Percentiles rank a stretch among this genome's conserved stretches.
phyloP scores from a whole-genome alignment of 1,139 yeast genomes.

The Suhomyces wounanorum region DNA sequence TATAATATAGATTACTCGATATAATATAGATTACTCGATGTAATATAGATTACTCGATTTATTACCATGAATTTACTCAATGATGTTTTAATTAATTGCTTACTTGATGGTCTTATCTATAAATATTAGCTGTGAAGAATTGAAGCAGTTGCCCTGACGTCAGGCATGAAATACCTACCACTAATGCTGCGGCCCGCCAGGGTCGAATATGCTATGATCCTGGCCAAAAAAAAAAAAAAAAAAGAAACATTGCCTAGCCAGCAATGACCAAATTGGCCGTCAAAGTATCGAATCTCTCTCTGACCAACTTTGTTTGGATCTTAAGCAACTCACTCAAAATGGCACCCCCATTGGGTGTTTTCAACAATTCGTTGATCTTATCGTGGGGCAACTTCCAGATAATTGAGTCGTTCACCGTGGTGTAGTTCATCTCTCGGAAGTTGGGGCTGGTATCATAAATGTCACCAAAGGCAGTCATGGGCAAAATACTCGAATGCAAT shows the following conservation, averaged over 20 bases:
- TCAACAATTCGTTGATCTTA: slow-evolving; percentile 46
- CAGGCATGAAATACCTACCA: not conserved
- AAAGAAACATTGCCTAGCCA: slow-evolving; percentile 19
- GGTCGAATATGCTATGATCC: no score
- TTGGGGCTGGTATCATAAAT: slow-evolving; percentile 38
- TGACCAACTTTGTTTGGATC: slow-evolving; percentile 64
- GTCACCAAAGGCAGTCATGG: slow-evolving; percentile 91
- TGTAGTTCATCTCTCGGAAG: slow-evolving; percentile 46
- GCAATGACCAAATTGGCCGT: slow-evolving; percentile 70
- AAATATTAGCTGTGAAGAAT: not conserved
- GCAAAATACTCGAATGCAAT: slow-evolving; percentile 75
- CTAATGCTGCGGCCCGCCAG: not conserved
- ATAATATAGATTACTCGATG: no score
- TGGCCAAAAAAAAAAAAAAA: no score
- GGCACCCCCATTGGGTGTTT: slow-evolving; percentile 45
- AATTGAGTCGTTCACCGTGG: slow-evolving; percentile 55
- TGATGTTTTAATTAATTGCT: no score
- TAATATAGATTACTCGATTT: no score
- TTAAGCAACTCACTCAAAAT: slow-evolving; percentile 70
- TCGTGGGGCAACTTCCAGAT: slow-evolving; percentile 70
- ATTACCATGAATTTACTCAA: no score
- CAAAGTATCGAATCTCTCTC: slow-evolving; percentile 73
- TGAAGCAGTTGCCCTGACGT: not conserved
- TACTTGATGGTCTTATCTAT: not conserved
- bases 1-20: no score